A percentile compares a stretch with the other conserved stretches of the same genome.
These are phyloP conservation scores for Pleurotus djamor DNA, from an alignment of 768 basidiomycete genomes.

Conservation along the genomic window DNA sequence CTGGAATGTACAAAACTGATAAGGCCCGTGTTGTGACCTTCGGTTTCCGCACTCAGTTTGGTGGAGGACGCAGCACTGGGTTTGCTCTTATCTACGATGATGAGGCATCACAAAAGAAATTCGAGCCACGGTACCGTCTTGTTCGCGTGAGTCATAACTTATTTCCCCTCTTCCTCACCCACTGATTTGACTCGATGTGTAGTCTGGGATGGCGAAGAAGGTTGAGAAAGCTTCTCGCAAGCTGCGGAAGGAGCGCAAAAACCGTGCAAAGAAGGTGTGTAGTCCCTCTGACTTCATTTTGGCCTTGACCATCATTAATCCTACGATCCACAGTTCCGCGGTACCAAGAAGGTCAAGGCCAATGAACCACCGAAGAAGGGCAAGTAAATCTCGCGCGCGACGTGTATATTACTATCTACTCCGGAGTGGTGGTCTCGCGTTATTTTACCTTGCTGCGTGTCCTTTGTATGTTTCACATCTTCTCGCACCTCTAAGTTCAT, in stretches of 20 bases:
- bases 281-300: neutral
- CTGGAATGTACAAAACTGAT: conserved; percentile 89
- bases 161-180: too few relatives aligned
- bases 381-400: conserved; percentile 55
- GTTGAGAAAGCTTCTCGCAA: conserved; percentile 92
- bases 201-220: conserved; percentile 75
- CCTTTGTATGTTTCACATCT: conserved; percentile 15
- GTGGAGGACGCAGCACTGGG: conserved; percentile 96
- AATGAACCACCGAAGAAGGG: conserved; percentile 90
- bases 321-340: conserved; percentile 65
- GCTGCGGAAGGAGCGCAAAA: conserved; percentile 99
- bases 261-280: conserved; percentile 96
- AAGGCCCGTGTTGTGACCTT: conserved; percentile 91
- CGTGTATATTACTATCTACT: conserved; percentile 17
- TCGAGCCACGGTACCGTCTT: conserved; percentile 95
- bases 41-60: conserved; percentile 93
- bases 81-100: conserved; percentile 98
- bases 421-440: conserved; percentile 18
- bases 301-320: neutral
- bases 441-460: conserved; percentile 11
- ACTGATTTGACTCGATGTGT: neutral
- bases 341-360: conserved; percentile 95
- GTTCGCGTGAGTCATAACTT: conserved; percentile 70
- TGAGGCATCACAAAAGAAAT: conserved; percentile 92
- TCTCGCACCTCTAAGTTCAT: conserved; percentile 18